phyloP scores from a whole-genome alignment of 139 green algal species.

The Edaphochlamys debaryana region DNA sequence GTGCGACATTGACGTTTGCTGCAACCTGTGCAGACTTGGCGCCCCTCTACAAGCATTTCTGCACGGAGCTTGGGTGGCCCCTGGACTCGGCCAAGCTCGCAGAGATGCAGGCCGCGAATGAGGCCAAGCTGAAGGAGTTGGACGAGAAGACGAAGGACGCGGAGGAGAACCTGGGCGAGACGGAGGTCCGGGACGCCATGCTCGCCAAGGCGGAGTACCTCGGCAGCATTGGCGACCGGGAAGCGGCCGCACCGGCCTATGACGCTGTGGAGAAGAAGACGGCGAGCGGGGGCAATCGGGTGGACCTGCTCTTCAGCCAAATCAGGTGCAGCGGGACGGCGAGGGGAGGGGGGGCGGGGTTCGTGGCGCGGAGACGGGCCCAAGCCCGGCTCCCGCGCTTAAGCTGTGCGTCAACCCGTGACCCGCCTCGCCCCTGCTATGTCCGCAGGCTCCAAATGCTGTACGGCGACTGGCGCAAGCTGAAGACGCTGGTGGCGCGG shows the following conservation, averaged over 20 bases:
- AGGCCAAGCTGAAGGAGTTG: conserved; percentile 65
- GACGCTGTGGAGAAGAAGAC: conserved; percentile 86
- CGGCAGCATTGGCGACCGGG: conserved; percentile 77
- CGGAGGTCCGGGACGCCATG: conserved; percentile 93
- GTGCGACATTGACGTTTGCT: too few relatives aligned
- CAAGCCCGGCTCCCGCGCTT: too few relatives aligned
- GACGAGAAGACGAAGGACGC: conserved; percentile 85
- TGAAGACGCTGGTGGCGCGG: conserved; percentile 77
- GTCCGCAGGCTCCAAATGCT: conserved; percentile 89
- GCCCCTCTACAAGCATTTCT: conserved; percentile 83
- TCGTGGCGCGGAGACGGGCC: too few relatives aligned
- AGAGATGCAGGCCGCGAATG: conserved; percentile 72
- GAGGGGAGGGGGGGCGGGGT: neutral
- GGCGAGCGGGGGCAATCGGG: conserved; percentile 89
- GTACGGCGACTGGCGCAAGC: conserved; percentile 76
- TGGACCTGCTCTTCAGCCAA: conserved; percentile 94
- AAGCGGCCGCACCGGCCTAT: conserved; percentile 80
- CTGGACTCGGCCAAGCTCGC: conserved; percentile 64
- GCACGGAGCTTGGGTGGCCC: conserved; percentile 69
- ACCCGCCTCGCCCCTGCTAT: too few relatives aligned
- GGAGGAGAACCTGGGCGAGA: conserved; percentile 95
- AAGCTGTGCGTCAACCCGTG: too few relatives aligned
- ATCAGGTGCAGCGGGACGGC: conserved; percentile 64
- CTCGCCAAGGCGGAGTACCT: conserved; percentile 91
- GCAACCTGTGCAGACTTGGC: conserved; percentile 74